These are phyloP conservation scores for Phyllachora maydis DNA, from an alignment of 2,329 filamentous ascomycete genomes.

Conservation along the genomic window DNA sequence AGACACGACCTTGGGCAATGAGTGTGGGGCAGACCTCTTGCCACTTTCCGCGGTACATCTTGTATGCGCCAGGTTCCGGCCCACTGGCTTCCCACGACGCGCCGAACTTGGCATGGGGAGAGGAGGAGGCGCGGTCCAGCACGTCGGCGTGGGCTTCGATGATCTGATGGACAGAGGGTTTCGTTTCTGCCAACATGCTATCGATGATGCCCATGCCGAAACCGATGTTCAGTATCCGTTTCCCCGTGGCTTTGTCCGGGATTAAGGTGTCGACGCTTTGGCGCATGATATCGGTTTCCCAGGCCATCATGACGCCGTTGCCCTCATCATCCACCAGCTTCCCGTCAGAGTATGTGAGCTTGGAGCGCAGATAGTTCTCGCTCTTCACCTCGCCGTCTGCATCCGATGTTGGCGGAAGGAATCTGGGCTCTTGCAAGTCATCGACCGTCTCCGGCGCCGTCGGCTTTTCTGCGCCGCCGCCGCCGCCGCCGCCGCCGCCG, in stretches of 20 bases:
- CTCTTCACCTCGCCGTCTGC: slow-evolving; percentile 42
- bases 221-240: slow-evolving; percentile 65
- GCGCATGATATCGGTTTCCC: slow-evolving; percentile 77
- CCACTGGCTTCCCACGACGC: slow-evolving; percentile 29
- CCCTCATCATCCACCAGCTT: slow-evolving; percentile 53
- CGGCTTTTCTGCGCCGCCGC: slow-evolving; percentile 5
- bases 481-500: slow-evolving; percentile 5
- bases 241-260: slow-evolving; percentile 19
- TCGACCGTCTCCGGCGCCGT: slow-evolving; percentile 7
- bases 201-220: slow-evolving; percentile 88
- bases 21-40: slow-evolving; percentile 58
- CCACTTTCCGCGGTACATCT: slow-evolving; percentile 58
- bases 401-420: slow-evolving; percentile 15
- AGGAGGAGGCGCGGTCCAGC: slow-evolving; percentile 34
- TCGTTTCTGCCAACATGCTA: slow-evolving; percentile 46
- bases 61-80: slow-evolving; percentile 45
- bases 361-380: slow-evolving; percentile 46
- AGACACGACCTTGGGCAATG: slow-evolving; percentile 45
- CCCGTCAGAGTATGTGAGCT: slow-evolving; percentile 40
- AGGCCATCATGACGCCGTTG: slow-evolving; percentile 88
- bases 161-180: slow-evolving; percentile 57
- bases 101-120: slow-evolving; percentile 29
- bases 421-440: slow-evolving; percentile 10
- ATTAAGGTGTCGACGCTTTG: slow-evolving; percentile 50
- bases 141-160: slow-evolving; percentile 71